Evolutionary conservation across 148 eudicot species (phyloP).

Genomic region (Bassia scoparia): DNA sequence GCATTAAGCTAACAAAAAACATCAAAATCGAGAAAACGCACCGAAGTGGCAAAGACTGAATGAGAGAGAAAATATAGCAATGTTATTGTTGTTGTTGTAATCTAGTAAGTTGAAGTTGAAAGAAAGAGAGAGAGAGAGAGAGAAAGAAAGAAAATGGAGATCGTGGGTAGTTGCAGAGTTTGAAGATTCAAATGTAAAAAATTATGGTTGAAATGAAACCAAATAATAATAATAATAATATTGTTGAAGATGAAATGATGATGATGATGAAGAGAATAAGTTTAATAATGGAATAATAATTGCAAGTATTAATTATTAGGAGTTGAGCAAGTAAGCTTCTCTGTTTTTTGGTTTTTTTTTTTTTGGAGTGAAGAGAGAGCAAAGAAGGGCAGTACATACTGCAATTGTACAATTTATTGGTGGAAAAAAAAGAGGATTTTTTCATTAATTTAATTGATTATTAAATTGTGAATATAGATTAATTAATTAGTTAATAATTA

Average conservation of each 20-base stretch:
- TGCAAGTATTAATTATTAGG: not conserved
- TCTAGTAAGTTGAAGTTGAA: too few relatives aligned
- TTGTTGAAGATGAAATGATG: not conserved
- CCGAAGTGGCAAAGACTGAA: not conserved
- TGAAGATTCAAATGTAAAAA: conserved; percentile 18
- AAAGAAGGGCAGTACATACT: not conserved
- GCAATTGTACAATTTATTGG: not conserved
- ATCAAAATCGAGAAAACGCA: conserved; percentile 10
- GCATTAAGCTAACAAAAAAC: not conserved
- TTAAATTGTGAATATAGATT: too few relatives aligned
- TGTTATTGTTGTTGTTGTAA: conserved; percentile 2
- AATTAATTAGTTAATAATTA: too few relatives aligned
- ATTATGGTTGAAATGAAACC: conserved; percentile 13
- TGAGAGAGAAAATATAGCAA: conserved; percentile 1
- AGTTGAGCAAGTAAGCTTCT: conserved; percentile 11
- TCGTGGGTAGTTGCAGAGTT: conserved; percentile 27
- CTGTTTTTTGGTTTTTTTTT: not conserved
- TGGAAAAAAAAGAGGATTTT: not conserved
- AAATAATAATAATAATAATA: not conserved
- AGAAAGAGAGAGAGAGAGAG: too few relatives aligned
- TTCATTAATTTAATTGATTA: not conserved
- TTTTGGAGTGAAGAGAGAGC: not conserved
- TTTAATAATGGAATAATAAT: conserved; percentile 10
- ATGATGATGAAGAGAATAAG: conserved; percentile 15
- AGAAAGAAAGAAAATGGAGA: conserved; percentile 18